phyloP scores from a whole-genome alignment of 2,329 filamentous ascomycete species.

The Thelonectria discophora region DNA sequence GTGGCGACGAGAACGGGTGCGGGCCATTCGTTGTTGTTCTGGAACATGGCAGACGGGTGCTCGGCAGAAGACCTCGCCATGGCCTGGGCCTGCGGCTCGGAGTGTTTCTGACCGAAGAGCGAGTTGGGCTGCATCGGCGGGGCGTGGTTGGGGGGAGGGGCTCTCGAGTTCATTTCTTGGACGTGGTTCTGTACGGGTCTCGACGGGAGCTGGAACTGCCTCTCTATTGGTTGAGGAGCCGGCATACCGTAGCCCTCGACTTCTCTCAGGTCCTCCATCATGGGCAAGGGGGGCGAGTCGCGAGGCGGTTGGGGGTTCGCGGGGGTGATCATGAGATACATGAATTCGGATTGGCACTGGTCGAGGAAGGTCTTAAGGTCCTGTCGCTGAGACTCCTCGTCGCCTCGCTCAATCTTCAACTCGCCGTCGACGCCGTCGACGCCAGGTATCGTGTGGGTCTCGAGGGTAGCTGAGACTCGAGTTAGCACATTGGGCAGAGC shows the following conservation, averaged over 20 bases:
- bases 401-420: slow-evolving; percentile 48
- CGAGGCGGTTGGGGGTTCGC: slow-evolving; percentile 72
- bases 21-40: slow-evolving; percentile 49
- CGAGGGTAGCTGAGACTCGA: slow-evolving; percentile 50
- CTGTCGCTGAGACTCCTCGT: slow-evolving; percentile 61
- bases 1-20: slow-evolving; percentile 46
- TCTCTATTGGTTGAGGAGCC: slow-evolving; percentile 51
- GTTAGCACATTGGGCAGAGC: slow-evolving; percentile 1
- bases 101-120: slow-evolving; percentile 45
- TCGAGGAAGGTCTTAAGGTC: slow-evolving; percentile 70
- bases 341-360: slow-evolving; percentile 71
- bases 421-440: slow-evolving; percentile 59
- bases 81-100: slow-evolving; percentile 56
- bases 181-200: slow-evolving; percentile 64
- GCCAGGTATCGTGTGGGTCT: slow-evolving; percentile 54
- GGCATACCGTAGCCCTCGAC: slow-evolving; percentile 61
- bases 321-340: slow-evolving; percentile 73
- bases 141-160: slow-evolving; percentile 68
- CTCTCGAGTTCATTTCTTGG: slow-evolving; percentile 62
- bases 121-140: slow-evolving; percentile 58
- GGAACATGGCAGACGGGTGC: slow-evolving; percentile 53
- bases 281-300: slow-evolving; percentile 66
- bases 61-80: slow-evolving; percentile 65
- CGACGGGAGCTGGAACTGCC: slow-evolving; percentile 51
- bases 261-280: slow-evolving; percentile 68